Evolutionary conservation across 129 eudicot genomes (phyloP).

Genomic region (Rutidosis leptorrhynchoides): DNA sequence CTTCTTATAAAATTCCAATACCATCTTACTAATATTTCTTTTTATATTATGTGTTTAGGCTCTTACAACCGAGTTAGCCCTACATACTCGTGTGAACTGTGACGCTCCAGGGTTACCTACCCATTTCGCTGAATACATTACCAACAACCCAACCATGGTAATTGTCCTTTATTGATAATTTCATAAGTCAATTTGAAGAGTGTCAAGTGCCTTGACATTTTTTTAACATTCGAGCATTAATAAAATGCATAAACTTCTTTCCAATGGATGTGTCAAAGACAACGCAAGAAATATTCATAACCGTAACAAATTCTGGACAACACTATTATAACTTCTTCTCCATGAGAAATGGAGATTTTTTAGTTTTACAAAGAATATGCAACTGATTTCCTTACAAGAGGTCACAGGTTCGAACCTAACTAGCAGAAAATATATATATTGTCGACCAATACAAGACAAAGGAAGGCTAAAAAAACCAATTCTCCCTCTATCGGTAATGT

Average conservation of each 20-base stretch:
- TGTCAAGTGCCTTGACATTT: no score
- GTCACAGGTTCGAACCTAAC: no score
- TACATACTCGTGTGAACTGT: conserved; percentile 87
- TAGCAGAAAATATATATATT: no score
- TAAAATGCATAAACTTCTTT: neutral
- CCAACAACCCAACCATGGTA: conserved; percentile 42
- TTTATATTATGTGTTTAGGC: conserved; percentile 43
- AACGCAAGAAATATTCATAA: neutral
- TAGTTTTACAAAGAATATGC: neutral
- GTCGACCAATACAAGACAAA: no score
- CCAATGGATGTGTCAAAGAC: neutral
- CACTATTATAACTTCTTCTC: neutral
- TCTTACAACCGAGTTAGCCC: conserved; percentile 85
- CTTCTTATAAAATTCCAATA: neutral
- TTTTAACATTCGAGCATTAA: neutral
- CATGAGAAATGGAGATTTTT: neutral
- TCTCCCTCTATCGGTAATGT: no score
- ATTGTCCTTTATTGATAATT: conserved; percentile 22
- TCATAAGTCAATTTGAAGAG: neutral
- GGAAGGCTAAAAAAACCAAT: no score
- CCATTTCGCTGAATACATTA: conserved; percentile 61
- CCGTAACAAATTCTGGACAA: neutral
- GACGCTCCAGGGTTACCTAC: conserved; percentile 94
- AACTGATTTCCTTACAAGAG: no score
- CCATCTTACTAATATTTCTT: neutral